phyloP scores from a whole-genome alignment of 1,284 basidiomycete genomes.

The Tranzscheliella williamsii region DNA sequence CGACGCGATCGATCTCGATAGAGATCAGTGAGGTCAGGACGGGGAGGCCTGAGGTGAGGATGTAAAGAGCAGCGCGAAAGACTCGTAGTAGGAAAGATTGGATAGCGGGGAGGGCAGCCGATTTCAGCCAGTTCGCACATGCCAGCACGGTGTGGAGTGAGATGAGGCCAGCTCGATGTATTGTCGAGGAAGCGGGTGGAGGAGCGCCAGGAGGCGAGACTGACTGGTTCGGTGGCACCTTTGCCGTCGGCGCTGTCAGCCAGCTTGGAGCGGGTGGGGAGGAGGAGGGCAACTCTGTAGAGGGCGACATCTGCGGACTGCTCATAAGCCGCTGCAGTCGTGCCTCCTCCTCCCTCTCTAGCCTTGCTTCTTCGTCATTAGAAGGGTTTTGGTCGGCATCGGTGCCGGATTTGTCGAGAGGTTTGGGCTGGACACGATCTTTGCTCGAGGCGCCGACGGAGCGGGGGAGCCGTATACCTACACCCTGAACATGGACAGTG shows the following conservation, averaged over 20 bases:
- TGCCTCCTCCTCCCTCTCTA: conserved; percentile 24
- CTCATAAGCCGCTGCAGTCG: conserved; percentile 31
- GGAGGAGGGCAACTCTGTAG: not conserved
- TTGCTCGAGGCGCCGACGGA: not conserved
- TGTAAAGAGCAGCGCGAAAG: conserved; percentile 33
- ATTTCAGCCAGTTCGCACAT: conserved; percentile 11
- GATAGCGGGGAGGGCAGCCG: conserved; percentile 10
- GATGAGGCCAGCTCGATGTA: conserved; percentile 24
- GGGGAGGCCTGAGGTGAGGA: conserved; percentile 44
- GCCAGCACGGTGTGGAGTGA: conserved; percentile 13
- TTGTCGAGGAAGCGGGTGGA: conserved; percentile 8
- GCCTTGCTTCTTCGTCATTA: not conserved
- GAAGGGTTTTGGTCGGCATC: not conserved
- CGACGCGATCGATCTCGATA: conserved; percentile 45
- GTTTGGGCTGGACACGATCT: not conserved
- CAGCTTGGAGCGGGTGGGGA: not conserved
- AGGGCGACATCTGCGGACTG: conserved; percentile 25
- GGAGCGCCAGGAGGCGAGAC: not conserved
- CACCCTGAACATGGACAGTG: conserved; percentile 47
- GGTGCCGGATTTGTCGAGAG: not conserved
- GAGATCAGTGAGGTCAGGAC: conserved; percentile 48
- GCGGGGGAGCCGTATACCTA: conserved; percentile 39
- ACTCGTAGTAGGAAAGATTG: conserved; percentile 8
- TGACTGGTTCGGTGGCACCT: too few relatives aligned
- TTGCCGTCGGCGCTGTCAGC: too few relatives aligned